phyloP scores from a whole-genome alignment of 2,329 filamentous ascomycete genomes.

The Aspergillus bombycis region DNA sequence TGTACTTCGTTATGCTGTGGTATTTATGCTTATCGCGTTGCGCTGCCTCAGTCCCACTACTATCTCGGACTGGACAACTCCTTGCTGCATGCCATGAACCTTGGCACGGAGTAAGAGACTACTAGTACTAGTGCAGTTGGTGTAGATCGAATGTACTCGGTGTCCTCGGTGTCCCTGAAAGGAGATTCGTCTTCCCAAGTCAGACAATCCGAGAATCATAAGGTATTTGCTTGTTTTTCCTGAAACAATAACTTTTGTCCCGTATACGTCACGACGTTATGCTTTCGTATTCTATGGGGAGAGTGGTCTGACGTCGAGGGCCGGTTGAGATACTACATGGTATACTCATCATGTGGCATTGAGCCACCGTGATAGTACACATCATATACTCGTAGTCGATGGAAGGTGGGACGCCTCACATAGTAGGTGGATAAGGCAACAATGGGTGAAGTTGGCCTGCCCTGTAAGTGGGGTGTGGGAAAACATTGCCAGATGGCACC shows the following conservation, averaged over 20 bases:
- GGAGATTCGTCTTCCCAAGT: neutral
- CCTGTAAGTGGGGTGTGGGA: neutral
- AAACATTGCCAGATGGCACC: neutral
- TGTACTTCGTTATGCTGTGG: neutral
- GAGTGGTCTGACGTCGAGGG: conserved; percentile 2
- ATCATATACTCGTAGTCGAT: neutral
- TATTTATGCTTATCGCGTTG: neutral
- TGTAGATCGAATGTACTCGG: neutral
- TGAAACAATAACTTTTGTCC: neutral
- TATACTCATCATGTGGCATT: conserved; percentile 1
- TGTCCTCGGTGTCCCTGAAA: neutral
- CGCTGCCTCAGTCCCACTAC: neutral
- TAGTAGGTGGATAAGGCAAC: neutral
- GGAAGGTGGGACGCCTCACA: neutral
- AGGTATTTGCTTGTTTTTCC: neutral
- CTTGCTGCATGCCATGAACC: neutral
- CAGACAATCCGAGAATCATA: neutral
- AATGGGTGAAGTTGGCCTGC: neutral
- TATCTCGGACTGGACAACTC: neutral
- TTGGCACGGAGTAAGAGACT: neutral
- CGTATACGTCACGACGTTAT: neutral
- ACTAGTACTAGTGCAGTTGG: neutral
- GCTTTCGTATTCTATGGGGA: neutral
- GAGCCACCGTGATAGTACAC: neutral
- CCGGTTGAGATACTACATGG: neutral